Percentiles rank a stretch among this genome's conserved stretches.
Conservation (phyloP, 495 filamentous ascomycete species). For the Penicillium manginii region DNA sequence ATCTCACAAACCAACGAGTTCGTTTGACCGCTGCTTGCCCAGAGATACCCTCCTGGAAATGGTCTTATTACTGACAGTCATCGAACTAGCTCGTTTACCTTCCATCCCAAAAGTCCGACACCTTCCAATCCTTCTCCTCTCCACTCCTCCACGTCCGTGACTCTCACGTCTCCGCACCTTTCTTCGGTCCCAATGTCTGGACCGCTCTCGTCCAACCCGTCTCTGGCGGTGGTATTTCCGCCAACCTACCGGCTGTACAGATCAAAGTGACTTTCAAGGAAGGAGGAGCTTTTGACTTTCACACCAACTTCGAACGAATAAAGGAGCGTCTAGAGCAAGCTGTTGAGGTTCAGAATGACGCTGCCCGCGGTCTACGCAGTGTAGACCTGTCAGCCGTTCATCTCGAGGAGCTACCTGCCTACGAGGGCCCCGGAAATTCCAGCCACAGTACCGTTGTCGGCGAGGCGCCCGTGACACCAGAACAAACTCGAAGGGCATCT, state of each 20-base stretch:
- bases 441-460: slow-evolving; percentile 5
- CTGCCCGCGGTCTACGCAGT: slow-evolving; percentile 47
- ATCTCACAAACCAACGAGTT: slow-evolving; percentile 92
- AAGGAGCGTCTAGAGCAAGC: slow-evolving; percentile 83
- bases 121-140: slow-evolving; percentile 84
- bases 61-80: slow-evolving; percentile 5
- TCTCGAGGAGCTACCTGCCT: slow-evolving; percentile 85
- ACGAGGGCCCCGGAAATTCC: slow-evolving; percentile 49
- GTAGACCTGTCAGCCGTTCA: slow-evolving; percentile 63
- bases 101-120: slow-evolving; percentile 65
- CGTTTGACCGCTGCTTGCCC: slow-evolving; percentile 21
- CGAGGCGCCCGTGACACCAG: slow-evolving; percentile 15
- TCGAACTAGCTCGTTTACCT: slow-evolving; percentile 80
- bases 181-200: slow-evolving; percentile 97
- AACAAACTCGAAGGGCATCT: slow-evolving; percentile 20
- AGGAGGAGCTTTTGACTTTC: slow-evolving; percentile 92
- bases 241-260: slow-evolving; percentile 72
- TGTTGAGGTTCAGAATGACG: slow-evolving; percentile 65
- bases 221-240: slow-evolving; percentile 79
- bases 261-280: slow-evolving; percentile 89
- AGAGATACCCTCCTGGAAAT: neutral
- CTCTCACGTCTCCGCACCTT: slow-evolving; percentile 86
- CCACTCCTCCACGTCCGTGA: slow-evolving; percentile 86
- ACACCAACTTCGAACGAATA: slow-evolving; percentile 78
- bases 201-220: slow-evolving; percentile 77